Evolutionary conservation across 1,139 yeast species (phyloP).

Genomic region (Yamadazyma diospyri): DNA sequence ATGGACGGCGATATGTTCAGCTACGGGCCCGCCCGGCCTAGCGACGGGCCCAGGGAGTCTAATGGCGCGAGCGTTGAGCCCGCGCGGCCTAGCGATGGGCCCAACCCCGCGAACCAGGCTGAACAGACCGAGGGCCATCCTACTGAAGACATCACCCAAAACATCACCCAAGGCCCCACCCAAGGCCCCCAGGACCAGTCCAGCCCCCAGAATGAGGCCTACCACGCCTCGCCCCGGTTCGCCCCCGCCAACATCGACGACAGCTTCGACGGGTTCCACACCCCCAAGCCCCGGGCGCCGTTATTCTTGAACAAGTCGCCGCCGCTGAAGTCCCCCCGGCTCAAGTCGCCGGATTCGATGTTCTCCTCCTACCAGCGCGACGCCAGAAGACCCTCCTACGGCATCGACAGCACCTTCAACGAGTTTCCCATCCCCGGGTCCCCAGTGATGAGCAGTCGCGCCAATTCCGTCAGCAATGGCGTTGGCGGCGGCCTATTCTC

Average conservation of each 20-base stretch:
- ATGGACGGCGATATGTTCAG: constrained; percentile 36
- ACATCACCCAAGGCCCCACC: too few species aligned
- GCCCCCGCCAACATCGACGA: constrained; percentile 28
- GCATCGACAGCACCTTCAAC: constrained; percentile 29
- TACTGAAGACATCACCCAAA: too few species aligned
- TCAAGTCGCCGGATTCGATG: constrained; percentile 15
- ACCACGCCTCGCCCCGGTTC: too few species aligned
- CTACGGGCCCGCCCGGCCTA: too few species aligned
- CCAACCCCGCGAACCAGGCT: too few species aligned
- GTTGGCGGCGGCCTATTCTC: constrained; percentile 35
- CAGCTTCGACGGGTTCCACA: constrained; percentile 23
- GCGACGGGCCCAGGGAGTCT: too few species aligned
- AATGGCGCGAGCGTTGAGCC: too few species aligned
- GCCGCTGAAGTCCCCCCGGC: too few species aligned
- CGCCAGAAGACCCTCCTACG: constrained; percentile 19
- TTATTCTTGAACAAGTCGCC: constrained; percentile 10
- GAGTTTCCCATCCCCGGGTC: constrained; percentile 48
- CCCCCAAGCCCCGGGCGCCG: constrained; percentile 18
- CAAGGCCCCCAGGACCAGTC: too few species aligned
- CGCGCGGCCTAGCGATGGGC: too few species aligned
- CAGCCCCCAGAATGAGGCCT: too few species aligned
- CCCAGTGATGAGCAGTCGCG: constrained; percentile 44
- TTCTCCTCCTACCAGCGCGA: constrained; percentile 27
- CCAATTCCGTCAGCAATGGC: constrained; percentile 44
- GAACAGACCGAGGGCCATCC: too few species aligned